phyloP scores from a whole-genome alignment of 306 rosid species.

The Arachis hypogaea region DNA sequence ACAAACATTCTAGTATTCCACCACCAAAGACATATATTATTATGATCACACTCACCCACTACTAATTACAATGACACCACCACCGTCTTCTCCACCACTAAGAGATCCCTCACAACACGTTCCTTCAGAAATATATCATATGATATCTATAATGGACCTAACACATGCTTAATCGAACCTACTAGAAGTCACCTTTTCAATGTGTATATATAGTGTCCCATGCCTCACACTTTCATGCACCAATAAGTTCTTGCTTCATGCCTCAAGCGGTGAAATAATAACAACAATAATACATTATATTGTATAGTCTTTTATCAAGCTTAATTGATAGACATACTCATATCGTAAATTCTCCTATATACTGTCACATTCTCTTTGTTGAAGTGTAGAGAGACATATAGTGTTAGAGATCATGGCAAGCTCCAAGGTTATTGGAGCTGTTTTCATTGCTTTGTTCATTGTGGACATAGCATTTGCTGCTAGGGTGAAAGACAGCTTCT shows the following conservation, averaged over 20 bases:
- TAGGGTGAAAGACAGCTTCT: constrained; percentile 18
- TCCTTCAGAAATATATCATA: constrained; percentile 7
- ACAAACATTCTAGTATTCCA: too few relatives aligned
- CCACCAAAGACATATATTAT: too few relatives aligned
- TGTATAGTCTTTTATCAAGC: background rate
- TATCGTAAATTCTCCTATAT: background rate
- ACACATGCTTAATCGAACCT: constrained; percentile 40
- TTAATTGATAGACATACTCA: background rate
- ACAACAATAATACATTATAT: background rate
- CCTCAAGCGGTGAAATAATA: background rate
- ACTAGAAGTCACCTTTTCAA: constrained; percentile 44
- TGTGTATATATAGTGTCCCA: constrained; percentile 53
- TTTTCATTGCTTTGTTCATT: constrained; percentile 61
- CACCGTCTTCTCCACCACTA: constrained; percentile 48
- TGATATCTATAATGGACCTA: background rate
- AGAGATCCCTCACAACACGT: constrained; percentile 36
- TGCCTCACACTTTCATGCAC: constrained; percentile 36
- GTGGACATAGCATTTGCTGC: constrained; percentile 66
- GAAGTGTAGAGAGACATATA: constrained; percentile 1
- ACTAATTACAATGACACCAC: constrained; percentile 33
- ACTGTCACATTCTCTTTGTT: constrained; percentile 14
- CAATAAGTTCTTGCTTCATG: background rate
- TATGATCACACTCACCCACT: constrained; percentile 1
- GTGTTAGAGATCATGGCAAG: constrained; percentile 50
- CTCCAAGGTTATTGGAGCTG: constrained; percentile 54